A percentile compares a stretch with the other conserved stretches of the same genome.
Evolutionary conservation across 2,329 filamentous ascomycete genomes (phyloP).

Genomic region (Drechslerella stenobrocha): DNA sequence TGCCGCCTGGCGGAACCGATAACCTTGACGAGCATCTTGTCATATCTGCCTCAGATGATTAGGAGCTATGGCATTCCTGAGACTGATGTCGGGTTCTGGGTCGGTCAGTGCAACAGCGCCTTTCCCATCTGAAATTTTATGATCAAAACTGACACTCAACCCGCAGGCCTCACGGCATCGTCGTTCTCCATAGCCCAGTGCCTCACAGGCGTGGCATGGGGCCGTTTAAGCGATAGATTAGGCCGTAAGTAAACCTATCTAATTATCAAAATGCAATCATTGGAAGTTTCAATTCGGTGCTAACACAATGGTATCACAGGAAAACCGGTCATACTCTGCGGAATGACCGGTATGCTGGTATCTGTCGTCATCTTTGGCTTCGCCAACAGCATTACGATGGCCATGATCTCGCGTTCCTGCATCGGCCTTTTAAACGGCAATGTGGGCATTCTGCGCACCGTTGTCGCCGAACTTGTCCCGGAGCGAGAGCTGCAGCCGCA

Average conservation of each 20-base stretch:
- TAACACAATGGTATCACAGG: conserved; percentile 56
- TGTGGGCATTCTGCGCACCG: conserved; percentile 86
- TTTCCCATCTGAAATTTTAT: not conserved
- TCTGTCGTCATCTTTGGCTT: conserved; percentile 82
- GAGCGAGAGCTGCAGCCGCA: conserved; percentile 76
- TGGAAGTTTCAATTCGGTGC: no score
- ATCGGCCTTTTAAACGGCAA: conserved; percentile 86
- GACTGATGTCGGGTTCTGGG: conserved; percentile 76
- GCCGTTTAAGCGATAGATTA: conserved; percentile 72
- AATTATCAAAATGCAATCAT: not conserved
- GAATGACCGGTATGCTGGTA: conserved; percentile 76
- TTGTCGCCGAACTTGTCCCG: conserved; percentile 90
- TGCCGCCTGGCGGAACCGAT: conserved; percentile 77
- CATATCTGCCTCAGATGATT: conserved; percentile 68
- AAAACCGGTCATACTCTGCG: conserved; percentile 76
- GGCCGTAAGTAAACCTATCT: conserved; percentile 58
- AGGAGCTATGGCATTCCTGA: conserved; percentile 72
- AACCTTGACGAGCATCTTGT: conserved; percentile 72
- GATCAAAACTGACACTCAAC: conserved; percentile 8
- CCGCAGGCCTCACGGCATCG: conserved; percentile 64
- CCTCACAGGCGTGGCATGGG: conserved; percentile 73
- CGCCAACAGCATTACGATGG: conserved; percentile 76
- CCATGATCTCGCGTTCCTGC: conserved; percentile 74
- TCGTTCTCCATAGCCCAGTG: conserved; percentile 74
- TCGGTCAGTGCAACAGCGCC: conserved; percentile 58